phyloP scores from a whole-genome alignment of 1,139 yeast genomes.

The Candida smagusa region DNA sequence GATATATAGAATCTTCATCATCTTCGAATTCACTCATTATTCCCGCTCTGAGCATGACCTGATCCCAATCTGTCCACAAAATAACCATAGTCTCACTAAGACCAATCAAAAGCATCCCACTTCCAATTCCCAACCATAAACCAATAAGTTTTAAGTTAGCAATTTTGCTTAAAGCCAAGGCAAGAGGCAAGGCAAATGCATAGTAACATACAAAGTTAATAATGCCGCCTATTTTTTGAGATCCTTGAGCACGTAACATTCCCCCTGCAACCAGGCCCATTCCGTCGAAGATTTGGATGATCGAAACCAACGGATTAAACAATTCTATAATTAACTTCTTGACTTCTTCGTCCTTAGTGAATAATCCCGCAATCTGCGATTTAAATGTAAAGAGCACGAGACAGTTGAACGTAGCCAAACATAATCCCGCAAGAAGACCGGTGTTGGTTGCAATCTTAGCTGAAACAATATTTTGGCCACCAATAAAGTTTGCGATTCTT shows the following conservation, averaged over 20 bases:
- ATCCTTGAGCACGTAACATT: slow-evolving; percentile 80
- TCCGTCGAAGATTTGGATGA: slow-evolving; percentile 76
- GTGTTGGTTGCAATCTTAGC: slow-evolving; percentile 67
- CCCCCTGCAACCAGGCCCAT: slow-evolving; percentile 84
- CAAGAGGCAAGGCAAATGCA: slow-evolving; percentile 66
- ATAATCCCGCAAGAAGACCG: slow-evolving; percentile 57
- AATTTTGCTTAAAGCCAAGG: slow-evolving; percentile 58
- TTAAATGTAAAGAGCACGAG: slow-evolving; percentile 50
- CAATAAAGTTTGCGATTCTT: slow-evolving; percentile 82
- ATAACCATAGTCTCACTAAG: slow-evolving; percentile 48
- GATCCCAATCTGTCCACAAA: slow-evolving; percentile 41
- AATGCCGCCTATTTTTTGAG: slow-evolving; percentile 79
- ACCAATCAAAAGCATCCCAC: slow-evolving; percentile 73
- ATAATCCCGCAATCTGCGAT: slow-evolving; percentile 56
- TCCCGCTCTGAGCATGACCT: slow-evolving; percentile 23
- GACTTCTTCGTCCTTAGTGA: slow-evolving; percentile 70
- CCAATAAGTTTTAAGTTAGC: slow-evolving; percentile 59
- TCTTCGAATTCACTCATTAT: slow-evolving; percentile 7
- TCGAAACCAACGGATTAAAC: slow-evolving; percentile 65
- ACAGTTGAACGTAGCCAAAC: slow-evolving; percentile 59
- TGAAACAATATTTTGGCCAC: slow-evolving; percentile 61
- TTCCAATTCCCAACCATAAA: slow-evolving; percentile 84
- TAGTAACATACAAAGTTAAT: slow-evolving; percentile 77
- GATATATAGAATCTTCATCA: slow-evolving; percentile 6
- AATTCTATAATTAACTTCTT: slow-evolving; percentile 43